These are phyloP conservation scores for Aspergillus bombycis DNA, from an alignment of 2,329 filamentous ascomycete genomes.

Conservation along the genomic window DNA sequence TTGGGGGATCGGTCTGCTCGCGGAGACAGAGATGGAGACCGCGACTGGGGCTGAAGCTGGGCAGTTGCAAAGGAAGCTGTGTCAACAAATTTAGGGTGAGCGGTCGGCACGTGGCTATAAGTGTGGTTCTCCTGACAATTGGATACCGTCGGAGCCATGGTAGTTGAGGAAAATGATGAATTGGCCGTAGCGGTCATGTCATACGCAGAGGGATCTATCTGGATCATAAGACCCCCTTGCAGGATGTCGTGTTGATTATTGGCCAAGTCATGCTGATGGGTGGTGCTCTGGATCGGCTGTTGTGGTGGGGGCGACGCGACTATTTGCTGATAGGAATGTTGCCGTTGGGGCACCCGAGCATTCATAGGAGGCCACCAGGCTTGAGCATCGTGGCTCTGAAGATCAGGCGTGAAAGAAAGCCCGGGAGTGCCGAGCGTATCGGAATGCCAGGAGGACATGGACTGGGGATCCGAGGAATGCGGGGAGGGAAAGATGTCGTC, in stretches of 20 bases:
- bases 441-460: conserved; percentile 46
- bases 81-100: conserved; percentile 30
- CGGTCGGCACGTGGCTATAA: conserved; percentile 22
- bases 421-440: conserved; percentile 41
- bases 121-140: conserved; percentile 19
- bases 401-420: conserved; percentile 44
- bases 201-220: conserved; percentile 40
- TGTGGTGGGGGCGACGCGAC: conserved; percentile 40
- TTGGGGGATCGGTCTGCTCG: conserved; percentile 36
- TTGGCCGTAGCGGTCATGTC: conserved; percentile 34
- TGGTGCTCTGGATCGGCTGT: conserved; percentile 32
- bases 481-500: conserved; percentile 44
- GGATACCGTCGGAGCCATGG: conserved; percentile 23
- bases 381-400: conserved; percentile 41
- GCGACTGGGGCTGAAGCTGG: conserved; percentile 31
- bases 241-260: conserved; percentile 36
- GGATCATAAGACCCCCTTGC: conserved; percentile 45
- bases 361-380: conserved; percentile 47
- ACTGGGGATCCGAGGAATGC: conserved; percentile 42
- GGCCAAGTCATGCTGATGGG: conserved; percentile 30
- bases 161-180: conserved; percentile 32
- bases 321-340: conserved; percentile 40
- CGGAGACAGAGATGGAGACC: conserved; percentile 45
- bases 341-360: conserved; percentile 38
- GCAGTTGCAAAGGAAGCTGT: conserved; percentile 35